Base-by-base conservation (phyloP, 768 basidiomycete genomes). In the Boletus rex-veris region DNA sequence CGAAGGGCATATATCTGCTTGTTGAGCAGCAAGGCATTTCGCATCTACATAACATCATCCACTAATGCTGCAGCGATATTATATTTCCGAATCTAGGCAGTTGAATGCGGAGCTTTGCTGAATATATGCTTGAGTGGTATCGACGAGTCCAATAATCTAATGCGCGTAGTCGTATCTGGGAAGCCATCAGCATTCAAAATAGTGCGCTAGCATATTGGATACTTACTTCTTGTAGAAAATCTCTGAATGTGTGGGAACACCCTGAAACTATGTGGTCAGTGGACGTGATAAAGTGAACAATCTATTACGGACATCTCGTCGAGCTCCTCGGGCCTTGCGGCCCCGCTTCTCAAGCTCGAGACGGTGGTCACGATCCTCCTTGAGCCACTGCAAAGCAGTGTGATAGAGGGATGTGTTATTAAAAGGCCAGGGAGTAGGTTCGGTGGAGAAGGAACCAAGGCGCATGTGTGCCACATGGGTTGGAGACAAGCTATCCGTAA, bases 391-490 rank as follows among this genome's bases (percentile, higher is more conserved):
- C 36, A 98, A 71, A 4, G 94, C 95, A 18, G 91, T 73, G 11
- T 73, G 70, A 67, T 97, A 88, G 35, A 99, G 71, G 3, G 75
- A 43, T 6, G 42, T 26, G 28, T 48, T 50, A 8, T 69, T 57
- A n/a, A 80, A 69, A 3, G 85, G 83, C 92, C 94, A 98, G 7
- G 82, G 64, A 14, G 82, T 79, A 4, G 90, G 87, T 16, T 76
- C 75, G 2, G 80, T 84, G 12, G 84, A 75, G 50, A 94, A 83
- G 12, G 76, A 73, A 5, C 97, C 97, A 44, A 93, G 78, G 24
- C 88, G 84, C 85, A 99, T 88, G 66, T 98, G 97, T 5, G 85
- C 84, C 55, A 98, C 77, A 64, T 96, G 92, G 1, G 95, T 98
- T 4, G 97, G 96, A 75, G 96, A 98, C n/a, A 79, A 71, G 63